Evolutionary conservation across 2,329 filamentous ascomycete genomes (phyloP), one percentile per base, ranked within the genome.

Genomic region (Aspergillus pseudoterreus): DNA sequence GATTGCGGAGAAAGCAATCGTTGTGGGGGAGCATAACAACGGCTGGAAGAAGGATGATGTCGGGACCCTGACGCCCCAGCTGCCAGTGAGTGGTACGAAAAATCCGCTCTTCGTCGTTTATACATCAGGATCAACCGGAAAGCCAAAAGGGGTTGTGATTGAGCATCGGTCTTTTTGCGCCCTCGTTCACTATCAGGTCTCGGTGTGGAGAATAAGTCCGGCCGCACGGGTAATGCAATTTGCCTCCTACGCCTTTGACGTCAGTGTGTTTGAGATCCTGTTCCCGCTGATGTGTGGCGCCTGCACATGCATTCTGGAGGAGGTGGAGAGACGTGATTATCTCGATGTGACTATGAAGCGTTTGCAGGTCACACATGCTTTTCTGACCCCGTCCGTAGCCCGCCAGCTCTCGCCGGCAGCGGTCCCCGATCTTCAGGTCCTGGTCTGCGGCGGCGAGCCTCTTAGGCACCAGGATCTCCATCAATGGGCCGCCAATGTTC

Each of bases 191-290:
- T 10, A 14, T 12, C 60, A 67, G 1, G 64, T 71, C 19, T 19
- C 19, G 19, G 19, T 19, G 19, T 19, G 19, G 19, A 19, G 19
- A 4, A 19, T 19, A 3, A 19, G 19, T 19, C 19, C 19, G 19
- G 19, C 19, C 19, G 57, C 64, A 6, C 54, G 69, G 19, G 54
- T 63, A 2, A 51, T 68, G 5, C 69, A 76, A 38, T 75, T 77
- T 59, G 66, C 69, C 5, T 74, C 71, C 1, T 75, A 73, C 53
- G 70, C 68, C 1, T 78, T 77, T 51, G 75, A 77, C 57, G 69
- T 69, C n/a, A 72, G 67, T 51, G 62, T 78, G 27, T 58, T 61
- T 51, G 71, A 63, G 43, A 64, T 63, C 53, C 66, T 68, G 51
- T 60, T 42, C 51, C 67, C 64, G 35, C 62, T 64, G 17, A 50